These are phyloP conservation scores for Rossbeevera mucosa DNA, from an alignment of 768 basidiomycete species.

Conservation along the genomic window DNA sequence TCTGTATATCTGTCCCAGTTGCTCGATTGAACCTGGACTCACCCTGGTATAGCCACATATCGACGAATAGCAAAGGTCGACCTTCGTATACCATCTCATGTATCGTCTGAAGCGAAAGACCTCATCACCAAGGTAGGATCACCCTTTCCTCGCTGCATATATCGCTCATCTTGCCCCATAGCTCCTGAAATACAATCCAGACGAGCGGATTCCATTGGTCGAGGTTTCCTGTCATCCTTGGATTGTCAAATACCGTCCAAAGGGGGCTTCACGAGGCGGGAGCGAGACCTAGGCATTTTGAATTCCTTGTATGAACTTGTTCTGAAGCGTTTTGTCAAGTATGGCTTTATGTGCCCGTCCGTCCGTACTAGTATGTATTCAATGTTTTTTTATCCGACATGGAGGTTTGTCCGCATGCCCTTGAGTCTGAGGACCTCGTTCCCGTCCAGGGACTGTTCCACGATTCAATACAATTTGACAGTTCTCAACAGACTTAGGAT, in stretches of 20 bases:
- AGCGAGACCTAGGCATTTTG: conserved; percentile 14
- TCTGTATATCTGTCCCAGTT: conserved; percentile 32
- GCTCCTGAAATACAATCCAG: conserved; percentile 82
- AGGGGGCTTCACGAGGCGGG: conserved; percentile 33
- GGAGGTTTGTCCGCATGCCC: background rate
- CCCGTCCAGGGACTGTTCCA: background rate
- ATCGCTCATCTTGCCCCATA: conserved; percentile 28
- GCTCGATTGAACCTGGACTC: conserved; percentile 2
- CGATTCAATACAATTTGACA: background rate
- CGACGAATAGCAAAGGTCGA: conserved; percentile 87
- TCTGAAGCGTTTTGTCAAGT: background rate
- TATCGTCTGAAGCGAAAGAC: conserved; percentile 42
- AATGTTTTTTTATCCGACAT: background rate
- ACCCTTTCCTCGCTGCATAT: background rate
- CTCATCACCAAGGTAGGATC: conserved; percentile 39
- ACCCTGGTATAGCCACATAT: conserved; percentile 65
- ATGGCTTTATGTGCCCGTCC: conserved; percentile 6
- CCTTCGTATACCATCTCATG: conserved; percentile 44
- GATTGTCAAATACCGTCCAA: conserved; percentile 68
- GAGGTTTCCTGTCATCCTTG: conserved; percentile 84
- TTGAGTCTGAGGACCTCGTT: background rate
- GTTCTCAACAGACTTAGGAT: background rate
- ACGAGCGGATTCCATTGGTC: conserved; percentile 65
- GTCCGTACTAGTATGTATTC: conserved; percentile 10
- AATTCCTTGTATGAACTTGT: background rate